Evolutionary conservation across 2,329 filamentous ascomycete species (phyloP).

Genomic region (Pyrenophora seminiperda): DNA sequence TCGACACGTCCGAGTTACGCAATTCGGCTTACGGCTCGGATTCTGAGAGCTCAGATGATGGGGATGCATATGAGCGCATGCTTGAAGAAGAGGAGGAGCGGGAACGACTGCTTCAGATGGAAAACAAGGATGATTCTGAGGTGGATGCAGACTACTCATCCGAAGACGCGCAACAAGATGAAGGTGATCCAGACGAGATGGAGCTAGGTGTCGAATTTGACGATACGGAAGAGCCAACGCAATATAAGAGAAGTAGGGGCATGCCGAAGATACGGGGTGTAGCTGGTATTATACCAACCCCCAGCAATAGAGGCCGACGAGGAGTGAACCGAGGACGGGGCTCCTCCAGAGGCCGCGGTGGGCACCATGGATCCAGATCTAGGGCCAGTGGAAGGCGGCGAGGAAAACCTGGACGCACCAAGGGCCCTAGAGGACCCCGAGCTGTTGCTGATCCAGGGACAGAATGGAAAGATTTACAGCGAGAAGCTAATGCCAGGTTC

Average conservation of each 20-base stretch:
- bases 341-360: slow-evolving; percentile 33
- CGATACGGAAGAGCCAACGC: slow-evolving; percentile 30
- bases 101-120: slow-evolving; percentile 34
- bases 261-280: not conserved
- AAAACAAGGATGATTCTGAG: slow-evolving; percentile 38
- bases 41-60: slow-evolving; percentile 36
- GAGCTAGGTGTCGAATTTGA: slow-evolving; percentile 37
- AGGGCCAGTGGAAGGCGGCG: slow-evolving; percentile 31
- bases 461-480: slow-evolving; percentile 71
- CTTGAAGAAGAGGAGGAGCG: slow-evolving; percentile 37
- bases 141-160: slow-evolving; percentile 45
- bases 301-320: slow-evolving; percentile 22
- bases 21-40: slow-evolving; percentile 28
- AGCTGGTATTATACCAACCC: slow-evolving; percentile 2
- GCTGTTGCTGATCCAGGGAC: slow-evolving; percentile 70
- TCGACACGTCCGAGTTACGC: slow-evolving; percentile 26
- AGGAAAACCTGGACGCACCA: slow-evolving; percentile 34
- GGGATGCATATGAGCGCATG: slow-evolving; percentile 34
- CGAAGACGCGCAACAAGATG: slow-evolving; percentile 40
- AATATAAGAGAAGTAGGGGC: slow-evolving; percentile 24
- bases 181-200: slow-evolving; percentile 42
- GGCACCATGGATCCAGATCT: slow-evolving; percentile 20
- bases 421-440: slow-evolving; percentile 49
- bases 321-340: slow-evolving; percentile 35
- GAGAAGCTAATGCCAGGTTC: slow-evolving; percentile 70